Base-by-base conservation (phyloP, 2,329 filamentous ascomycete genomes). In the Talaromyces sp. region DNA sequence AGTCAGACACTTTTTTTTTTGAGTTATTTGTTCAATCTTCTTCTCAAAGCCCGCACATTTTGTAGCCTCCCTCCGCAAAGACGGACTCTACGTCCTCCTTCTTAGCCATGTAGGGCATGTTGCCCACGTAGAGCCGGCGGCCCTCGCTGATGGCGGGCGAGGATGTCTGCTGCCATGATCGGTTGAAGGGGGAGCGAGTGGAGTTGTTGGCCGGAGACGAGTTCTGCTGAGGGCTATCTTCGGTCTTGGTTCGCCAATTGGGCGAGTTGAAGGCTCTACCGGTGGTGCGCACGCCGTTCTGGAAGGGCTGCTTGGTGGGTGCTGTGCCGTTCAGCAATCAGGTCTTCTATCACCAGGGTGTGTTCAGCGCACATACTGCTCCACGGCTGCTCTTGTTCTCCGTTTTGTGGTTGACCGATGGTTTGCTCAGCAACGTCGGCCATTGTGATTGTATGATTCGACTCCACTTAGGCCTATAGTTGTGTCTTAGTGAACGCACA, bases 21-120 rank as follows among this genome's bases (percentile, higher is more conserved):
- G 11, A 13, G 33, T 42, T 42, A 60, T 33, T 32, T 47, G n/a
- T 47, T 47, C 44, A 47, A 47, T 47, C 42, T 47, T 13, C 22
- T 47, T 25, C 11, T 11, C 36, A 61, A 58, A 51, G 51, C 42
- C 51, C 70, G 60, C 65, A 72, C 70, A 76, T 70, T 61, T 69
- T 63, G 61, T 75, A 73, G 25, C 73, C 69, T 54, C 73, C 75
- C 25, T 75, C 73, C 25, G 71, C 70, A 68, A 85, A 83, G 44
- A 84, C 70, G 11, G 70, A 69, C 66, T 80, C 74, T 52, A 84
- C 77, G 69, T 85, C 82, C 63, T 79, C 72, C 54, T 73, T 70
- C 67, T 81, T 81, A n/a, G 81, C 82, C 57, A 78, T 78, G 67
- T 84, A 85, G 0, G 81, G 78, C 69, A 85, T 75, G 64, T 84